phyloP scores from a whole-genome alignment of 441 rosid species.

The Euphorbia celastroides region DNA sequence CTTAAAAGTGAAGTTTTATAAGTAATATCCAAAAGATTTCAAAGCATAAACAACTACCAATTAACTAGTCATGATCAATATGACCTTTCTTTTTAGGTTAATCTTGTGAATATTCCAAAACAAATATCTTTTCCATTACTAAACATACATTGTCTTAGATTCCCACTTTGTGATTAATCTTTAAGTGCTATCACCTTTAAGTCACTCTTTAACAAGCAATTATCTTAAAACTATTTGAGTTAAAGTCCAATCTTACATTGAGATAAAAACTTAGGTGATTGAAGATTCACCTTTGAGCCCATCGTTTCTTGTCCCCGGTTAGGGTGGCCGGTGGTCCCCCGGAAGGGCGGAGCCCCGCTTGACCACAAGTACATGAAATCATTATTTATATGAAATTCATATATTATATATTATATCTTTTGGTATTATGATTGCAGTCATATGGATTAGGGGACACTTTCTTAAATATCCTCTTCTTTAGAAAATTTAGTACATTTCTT shows the following conservation, averaged over 20 bases:
- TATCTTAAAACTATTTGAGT: not conserved
- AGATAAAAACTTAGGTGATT: slow-evolving; percentile 35
- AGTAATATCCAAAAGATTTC: too few relatives aligned
- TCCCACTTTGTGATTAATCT: not conserved
- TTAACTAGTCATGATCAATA: not conserved
- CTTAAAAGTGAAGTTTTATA: too few relatives aligned
- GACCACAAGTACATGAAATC: slow-evolving; percentile 35
- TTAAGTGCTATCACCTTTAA: slow-evolving; percentile 7
- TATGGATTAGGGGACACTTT: slow-evolving; percentile 13
- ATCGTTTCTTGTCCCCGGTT: slow-evolving; percentile 61
- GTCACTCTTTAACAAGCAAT: slow-evolving; percentile 6
- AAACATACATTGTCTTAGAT: slow-evolving; percentile 21
- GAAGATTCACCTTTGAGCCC: slow-evolving; percentile 74
- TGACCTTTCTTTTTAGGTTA: too few relatives aligned
- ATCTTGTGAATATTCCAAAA: slow-evolving; percentile 8
- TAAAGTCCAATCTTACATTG: slow-evolving; percentile 24
- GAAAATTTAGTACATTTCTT: not conserved
- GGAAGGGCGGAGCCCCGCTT: slow-evolving; percentile 38
- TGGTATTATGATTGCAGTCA: slow-evolving; percentile 46
- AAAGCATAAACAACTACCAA: too few relatives aligned
- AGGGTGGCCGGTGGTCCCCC: slow-evolving; percentile 46
- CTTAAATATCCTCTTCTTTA: slow-evolving; percentile 12
- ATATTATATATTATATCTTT: slow-evolving; percentile 13
- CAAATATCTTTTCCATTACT: not conserved
- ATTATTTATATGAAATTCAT: not conserved